Percentiles rank a stretch among this genome's conserved stretches.
Conservation (phyloP, 163 green algal genomes). For the Chloromonas sp. region DNA sequence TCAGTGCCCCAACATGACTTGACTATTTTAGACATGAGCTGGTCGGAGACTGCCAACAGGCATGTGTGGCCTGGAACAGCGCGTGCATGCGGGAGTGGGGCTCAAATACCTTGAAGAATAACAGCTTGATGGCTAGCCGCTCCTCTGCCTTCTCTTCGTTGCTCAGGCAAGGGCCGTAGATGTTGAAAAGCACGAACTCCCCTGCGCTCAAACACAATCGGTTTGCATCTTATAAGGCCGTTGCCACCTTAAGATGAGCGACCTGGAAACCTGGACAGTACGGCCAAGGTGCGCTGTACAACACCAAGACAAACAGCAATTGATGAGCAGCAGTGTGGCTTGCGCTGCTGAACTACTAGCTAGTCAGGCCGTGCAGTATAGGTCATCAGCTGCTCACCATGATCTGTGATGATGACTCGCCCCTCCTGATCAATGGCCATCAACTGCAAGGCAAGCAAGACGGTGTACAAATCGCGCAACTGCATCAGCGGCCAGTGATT, state of each 20-base stretch:
- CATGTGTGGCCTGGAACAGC: no score
- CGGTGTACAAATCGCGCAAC: not conserved
- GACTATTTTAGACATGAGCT: no score
- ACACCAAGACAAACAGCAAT: no score
- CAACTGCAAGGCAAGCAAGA: constrained; percentile 13
- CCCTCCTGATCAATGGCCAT: constrained; percentile 64
- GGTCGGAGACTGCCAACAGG: constrained; percentile 35
- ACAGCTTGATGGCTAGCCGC: constrained; percentile 56
- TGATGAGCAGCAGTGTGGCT: no score
- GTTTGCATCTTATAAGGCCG: not conserved
- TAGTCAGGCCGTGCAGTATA: no score
- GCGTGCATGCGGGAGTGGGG: not conserved
- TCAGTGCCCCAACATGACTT: no score
- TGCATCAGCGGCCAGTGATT: not conserved
- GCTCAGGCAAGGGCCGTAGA: constrained; percentile 74
- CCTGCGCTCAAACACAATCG: not conserved
- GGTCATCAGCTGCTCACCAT: constrained; percentile 24
- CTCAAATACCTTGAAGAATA: constrained; percentile 49
- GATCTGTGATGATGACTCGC: constrained; percentile 63
- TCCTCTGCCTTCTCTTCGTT: constrained; percentile 40
- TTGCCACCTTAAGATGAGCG: not conserved
- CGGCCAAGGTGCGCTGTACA: no score
- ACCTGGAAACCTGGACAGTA: no score
- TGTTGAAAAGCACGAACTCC: constrained; percentile 71
- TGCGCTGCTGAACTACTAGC: no score